Percentiles rank a stretch among this genome's conserved stretches.
These are phyloP conservation scores for Panaeolus papilionaceus DNA, from an alignment of 768 basidiomycete species.

Conservation along the genomic window DNA sequence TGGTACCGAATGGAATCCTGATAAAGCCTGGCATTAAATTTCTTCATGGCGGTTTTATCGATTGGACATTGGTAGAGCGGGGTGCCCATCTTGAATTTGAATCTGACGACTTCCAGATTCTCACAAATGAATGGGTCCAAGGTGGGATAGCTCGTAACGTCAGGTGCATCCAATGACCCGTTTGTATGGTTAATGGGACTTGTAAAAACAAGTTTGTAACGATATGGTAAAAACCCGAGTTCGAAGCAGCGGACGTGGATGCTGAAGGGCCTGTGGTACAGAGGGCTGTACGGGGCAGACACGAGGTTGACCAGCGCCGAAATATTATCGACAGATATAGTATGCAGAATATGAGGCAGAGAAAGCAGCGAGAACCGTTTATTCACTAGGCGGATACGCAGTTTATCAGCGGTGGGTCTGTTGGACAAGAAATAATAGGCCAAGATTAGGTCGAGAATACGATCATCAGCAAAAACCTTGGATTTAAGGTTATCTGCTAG, in stretches of 20 bases:
- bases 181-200: background rate
- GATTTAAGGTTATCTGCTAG: background rate
- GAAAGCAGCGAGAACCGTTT: slow-evolving; percentile 25
- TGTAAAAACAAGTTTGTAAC: slow-evolving; percentile 15
- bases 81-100: slow-evolving; percentile 24
- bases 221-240: slow-evolving; percentile 20
- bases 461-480: background rate
- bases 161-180: slow-evolving; percentile 3
- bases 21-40: background rate
- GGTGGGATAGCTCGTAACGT: slow-evolving; percentile 10
- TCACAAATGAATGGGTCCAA: slow-evolving; percentile 15
- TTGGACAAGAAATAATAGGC: background rate
- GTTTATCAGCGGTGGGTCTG: background rate
- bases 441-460: slow-evolving; percentile 2
- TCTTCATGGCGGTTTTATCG: background rate
- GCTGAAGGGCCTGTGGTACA: slow-evolving; percentile 22
- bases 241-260: slow-evolving; percentile 26
- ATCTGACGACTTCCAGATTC: slow-evolving; percentile 26
- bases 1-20: background rate
- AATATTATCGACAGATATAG: slow-evolving; percentile 24
- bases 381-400: slow-evolving; percentile 26
- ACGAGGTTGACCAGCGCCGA: slow-evolving; percentile 20
- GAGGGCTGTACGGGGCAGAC: slow-evolving; percentile 23
- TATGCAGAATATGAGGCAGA: slow-evolving; percentile 23
- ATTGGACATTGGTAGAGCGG: background rate